phyloP scores from a whole-genome alignment of 306 rosid species.

The Mimosa bimucronata region DNA sequence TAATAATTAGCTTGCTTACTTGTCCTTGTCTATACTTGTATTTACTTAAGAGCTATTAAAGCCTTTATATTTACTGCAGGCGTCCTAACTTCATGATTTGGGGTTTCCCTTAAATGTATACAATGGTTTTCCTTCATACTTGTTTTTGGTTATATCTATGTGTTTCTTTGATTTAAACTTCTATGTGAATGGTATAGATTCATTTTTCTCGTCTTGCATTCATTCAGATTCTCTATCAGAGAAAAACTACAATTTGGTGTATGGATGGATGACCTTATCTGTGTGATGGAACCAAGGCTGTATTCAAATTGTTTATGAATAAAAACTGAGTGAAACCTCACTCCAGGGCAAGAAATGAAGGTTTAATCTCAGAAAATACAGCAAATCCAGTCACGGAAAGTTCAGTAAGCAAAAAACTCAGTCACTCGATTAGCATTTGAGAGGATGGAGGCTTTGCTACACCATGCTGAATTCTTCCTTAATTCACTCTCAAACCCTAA shows the following conservation, averaged over 20 bases:
- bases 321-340: neutral
- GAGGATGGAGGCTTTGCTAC: neutral
- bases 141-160: neutral
- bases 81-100: neutral
- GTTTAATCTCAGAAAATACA: neutral
- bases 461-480: neutral
- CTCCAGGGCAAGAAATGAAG: neutral
- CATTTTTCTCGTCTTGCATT: neutral
- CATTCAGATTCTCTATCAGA: slow-evolving; percentile 21
- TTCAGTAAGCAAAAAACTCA: neutral
- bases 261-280: slow-evolving; percentile 12
- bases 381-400: neutral
- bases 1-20: slow-evolving; percentile 25
- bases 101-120: neutral
- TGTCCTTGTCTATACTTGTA: slow-evolving; percentile 1
- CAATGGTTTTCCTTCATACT: neutral
- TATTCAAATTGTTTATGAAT: neutral
- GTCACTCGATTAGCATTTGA: neutral
- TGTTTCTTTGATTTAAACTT: slow-evolving; percentile 1
- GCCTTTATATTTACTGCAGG: slow-evolving; percentile 10
- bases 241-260: neutral
- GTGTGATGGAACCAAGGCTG: neutral
- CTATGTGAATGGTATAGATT: neutral
- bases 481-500: neutral
- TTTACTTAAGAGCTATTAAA: slow-evolving; percentile 27